Percentiles rank a stretch among this genome's conserved stretches.
Evolutionary conservation across 2,329 filamentous ascomycete genomes (phyloP).

Genomic region (Exophiala calicioides): DNA sequence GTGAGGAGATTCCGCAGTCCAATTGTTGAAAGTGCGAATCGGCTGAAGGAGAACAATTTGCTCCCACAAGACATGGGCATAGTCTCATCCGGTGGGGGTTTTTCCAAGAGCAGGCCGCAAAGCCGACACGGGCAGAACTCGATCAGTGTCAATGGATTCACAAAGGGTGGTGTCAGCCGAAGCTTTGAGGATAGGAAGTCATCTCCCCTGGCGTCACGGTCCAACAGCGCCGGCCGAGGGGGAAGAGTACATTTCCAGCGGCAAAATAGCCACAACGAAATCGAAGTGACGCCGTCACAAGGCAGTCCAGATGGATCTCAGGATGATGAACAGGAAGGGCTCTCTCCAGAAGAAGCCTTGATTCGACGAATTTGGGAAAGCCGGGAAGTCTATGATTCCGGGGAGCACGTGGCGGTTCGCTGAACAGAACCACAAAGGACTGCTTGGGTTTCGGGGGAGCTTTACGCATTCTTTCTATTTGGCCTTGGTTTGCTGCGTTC

Average conservation of each 20-base stretch:
- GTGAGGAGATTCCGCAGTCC: constrained; percentile 49
- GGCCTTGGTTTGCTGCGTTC: constrained; percentile 17
- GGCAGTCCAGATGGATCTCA: constrained; percentile 25
- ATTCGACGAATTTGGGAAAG: constrained; percentile 31
- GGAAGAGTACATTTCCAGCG: constrained; percentile 30
- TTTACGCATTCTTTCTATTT: background rate
- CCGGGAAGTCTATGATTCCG: constrained; percentile 26
- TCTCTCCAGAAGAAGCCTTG: constrained; percentile 28
- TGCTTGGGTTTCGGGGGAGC: background rate
- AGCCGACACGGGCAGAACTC: constrained; percentile 26
- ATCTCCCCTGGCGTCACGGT: constrained; percentile 12
- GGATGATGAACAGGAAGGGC: constrained; percentile 27
- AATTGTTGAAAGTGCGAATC: constrained; percentile 44
- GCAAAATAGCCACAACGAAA: constrained; percentile 32
- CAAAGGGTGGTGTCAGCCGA: constrained; percentile 14
- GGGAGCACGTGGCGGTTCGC: constrained; percentile 12
- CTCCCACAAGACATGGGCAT: constrained; percentile 18
- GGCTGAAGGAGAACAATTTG: constrained; percentile 33
- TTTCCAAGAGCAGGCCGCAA: constrained; percentile 24
- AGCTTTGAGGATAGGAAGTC: constrained; percentile 24
- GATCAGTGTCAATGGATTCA: constrained; percentile 14
- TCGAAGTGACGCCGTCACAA: constrained; percentile 29
- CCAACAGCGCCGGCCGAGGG: constrained; percentile 9
- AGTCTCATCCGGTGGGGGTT: constrained; percentile 3
- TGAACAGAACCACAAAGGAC: background rate